Base-by-base conservation (phyloP, 177 flowering plant species). In the Vitis hybrid region DNA sequence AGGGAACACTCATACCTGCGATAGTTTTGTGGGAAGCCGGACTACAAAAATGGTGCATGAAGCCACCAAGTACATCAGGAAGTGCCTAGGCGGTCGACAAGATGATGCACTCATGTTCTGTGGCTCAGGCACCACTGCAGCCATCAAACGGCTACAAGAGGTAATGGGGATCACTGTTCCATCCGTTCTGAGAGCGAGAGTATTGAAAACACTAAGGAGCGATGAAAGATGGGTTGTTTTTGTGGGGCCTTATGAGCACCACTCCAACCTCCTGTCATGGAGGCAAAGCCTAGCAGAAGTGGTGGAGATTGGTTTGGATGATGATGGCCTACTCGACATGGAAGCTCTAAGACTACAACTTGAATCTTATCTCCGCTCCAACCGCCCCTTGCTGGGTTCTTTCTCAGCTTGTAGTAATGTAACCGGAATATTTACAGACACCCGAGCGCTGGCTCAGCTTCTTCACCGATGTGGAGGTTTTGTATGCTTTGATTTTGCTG, bases 241-340 rank as follows among this genome's bases (percentile, higher is more conserved):
- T 56, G 83, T 87, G 2, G 98, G 98, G 1, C 96, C 98, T 0
- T 86, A 79, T 55, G 94, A 91, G 85, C 96, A 93, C 77, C 96
- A 93, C 79, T 93, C 96, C 3, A 93, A 93, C 78, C 80, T 90
- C 30, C 91, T 93, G 51, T 91, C 98, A 2, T 93, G 98, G 98
- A 66, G 91, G 62, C 86, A 89, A 59, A 91, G 91, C 82, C 75
- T 89, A 11, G 96, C 91, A 14, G 85, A 93, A 54, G 92, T 91
- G 6, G 79, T 93, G 0, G 96, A 89, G 80, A 87, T 93, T 57
- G 88, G 88, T 14, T 14, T 87, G 12, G 80, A 85, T 67, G 79
- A 77, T 0, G 64, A 87, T 32, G 97, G 94, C 0, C 62, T 85
- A 27, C 2, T 91, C 1, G 91, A 91, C 79, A 65, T 88, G 72